These are phyloP conservation scores for Dioszegia crocea DNA, from an alignment of 768 basidiomycete species.

Conservation along the genomic window DNA sequence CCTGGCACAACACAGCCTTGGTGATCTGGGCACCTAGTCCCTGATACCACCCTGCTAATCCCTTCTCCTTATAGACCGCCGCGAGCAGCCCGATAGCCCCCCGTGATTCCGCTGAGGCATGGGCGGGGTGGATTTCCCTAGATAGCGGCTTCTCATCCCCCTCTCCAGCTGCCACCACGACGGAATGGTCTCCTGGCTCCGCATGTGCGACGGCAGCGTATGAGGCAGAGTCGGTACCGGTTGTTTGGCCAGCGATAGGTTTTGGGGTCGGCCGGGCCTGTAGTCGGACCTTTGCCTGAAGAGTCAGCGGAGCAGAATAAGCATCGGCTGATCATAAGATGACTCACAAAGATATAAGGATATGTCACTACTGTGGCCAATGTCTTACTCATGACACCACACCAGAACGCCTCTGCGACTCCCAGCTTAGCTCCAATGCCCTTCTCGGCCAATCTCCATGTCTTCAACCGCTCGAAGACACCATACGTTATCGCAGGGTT, in stretches of 20 bases:
- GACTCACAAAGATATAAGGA: conserved; percentile 49
- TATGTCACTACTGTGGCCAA: conserved; percentile 79
- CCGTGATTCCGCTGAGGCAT: conserved; percentile 15
- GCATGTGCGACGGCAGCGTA: conserved; percentile 8
- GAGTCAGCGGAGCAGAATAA: neutral
- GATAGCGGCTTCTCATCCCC: neutral
- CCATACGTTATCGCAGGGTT: conserved; percentile 99
- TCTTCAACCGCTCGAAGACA: conserved; percentile 85
- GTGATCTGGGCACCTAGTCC: conserved; percentile 95
- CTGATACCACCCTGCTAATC: conserved; percentile 93
- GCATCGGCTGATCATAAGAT: neutral
- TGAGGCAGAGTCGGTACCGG: neutral
- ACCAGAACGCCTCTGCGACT: conserved; percentile 70
- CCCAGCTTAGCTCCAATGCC: conserved; percentile 59
- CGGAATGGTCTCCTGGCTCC: neutral
- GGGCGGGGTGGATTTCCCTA: conserved; percentile 9
- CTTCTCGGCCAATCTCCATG: conserved; percentile 55
- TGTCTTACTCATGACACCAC: conserved; percentile 92
- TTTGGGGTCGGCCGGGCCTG: conserved; percentile 70
- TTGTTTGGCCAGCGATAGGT: conserved; percentile 13
- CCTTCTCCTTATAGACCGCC: conserved; percentile 69
- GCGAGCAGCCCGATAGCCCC: conserved; percentile 75
- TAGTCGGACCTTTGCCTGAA: conserved; percentile 73
- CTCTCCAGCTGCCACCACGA: conserved; percentile 1
- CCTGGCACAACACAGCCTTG: conserved; percentile 93